Evolutionary conservation across 31 red algal species (phyloP), one percentile per base, ranked within the genome.

Genomic region (Endocladia muricata): DNA sequence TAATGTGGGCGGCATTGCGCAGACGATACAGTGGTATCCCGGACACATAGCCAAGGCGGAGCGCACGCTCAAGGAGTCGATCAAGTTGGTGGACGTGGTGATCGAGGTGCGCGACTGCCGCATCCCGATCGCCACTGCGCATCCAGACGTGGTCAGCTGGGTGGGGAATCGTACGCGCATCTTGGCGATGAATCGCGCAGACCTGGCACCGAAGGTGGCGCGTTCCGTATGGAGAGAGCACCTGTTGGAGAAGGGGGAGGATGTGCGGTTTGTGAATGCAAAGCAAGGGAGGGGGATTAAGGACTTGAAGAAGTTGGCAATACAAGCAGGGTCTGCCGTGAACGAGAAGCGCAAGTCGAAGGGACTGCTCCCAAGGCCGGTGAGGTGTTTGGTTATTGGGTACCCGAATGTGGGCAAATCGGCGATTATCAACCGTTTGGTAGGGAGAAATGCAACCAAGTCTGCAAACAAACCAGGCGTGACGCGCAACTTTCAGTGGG

Each of bases 361-460:
- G 15, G 96, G 96, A 3, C 56, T 99, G 29, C 66, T 90, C 41
- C 84, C 92, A 19, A 68, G 96, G 3, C 64, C 91, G 28, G 71
- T 99, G 7, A 77, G 92, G 40, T 79, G 79, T 33, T 59, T 81
- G 1, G 88, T 99, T 39, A 93, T 99, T 69, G 96, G 96, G 34
- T 99, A 89, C 68, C 96, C 96, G 25, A 99, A 99, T 76, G 96
- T 99, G 21, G 96, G 96, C n/a, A 99, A 99, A 70, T 90, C 84
- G 2, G 96, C 96, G 34, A 73, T 99, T 37, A 99, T 99, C 55
- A 99, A 99, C 78, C 73, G 88, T 19, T 59, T 99, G 31, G 82
- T 94, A 19, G 83, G 85, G 2, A 42, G 82, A 9, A 88, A 76
- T 22, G 79, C 76, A 65, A 89, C 88, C 11, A 90, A 88, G 72